Evolutionary conservation across 2,329 filamentous ascomycete genomes (phyloP).

Genomic region (Botrytis fabae): DNA sequence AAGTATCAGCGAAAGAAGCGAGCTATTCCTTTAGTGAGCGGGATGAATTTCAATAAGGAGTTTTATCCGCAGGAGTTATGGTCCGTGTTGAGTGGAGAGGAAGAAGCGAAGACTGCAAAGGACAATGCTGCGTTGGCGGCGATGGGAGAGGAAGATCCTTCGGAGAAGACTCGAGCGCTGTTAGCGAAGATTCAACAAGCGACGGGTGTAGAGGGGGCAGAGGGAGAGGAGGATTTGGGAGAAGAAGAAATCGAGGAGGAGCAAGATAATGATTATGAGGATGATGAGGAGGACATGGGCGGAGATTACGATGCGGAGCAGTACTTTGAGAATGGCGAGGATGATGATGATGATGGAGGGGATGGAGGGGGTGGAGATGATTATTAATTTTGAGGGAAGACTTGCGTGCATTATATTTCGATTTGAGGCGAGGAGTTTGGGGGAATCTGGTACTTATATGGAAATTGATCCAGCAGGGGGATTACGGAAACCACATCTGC

Average conservation of each 20-base stretch:
- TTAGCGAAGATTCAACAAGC: conserved; percentile 34
- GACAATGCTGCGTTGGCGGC: conserved; percentile 38
- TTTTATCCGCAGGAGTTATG: conserved; percentile 61
- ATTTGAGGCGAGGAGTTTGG: conserved; percentile 7
- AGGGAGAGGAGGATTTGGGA: conserved; percentile 44
- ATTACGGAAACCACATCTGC: background rate
- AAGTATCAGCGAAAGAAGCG: conserved; percentile 58
- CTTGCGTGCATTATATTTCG: background rate
- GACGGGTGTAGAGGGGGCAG: conserved; percentile 41
- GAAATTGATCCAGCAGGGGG: background rate
- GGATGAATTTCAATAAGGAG: conserved; percentile 54
- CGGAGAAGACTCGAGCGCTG: conserved; percentile 34
- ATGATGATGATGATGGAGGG: conserved; percentile 46
- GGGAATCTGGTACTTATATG: background rate
- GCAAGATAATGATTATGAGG: conserved; percentile 49
- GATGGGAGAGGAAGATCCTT: conserved; percentile 35
- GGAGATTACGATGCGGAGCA: conserved; percentile 66
- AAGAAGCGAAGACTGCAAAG: conserved; percentile 38
- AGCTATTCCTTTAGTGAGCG: conserved; percentile 54
- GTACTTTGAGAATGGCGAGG: conserved; percentile 62
- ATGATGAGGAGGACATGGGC: conserved; percentile 59
- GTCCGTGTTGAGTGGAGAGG: conserved; percentile 49
- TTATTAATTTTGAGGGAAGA: conserved; percentile 24
- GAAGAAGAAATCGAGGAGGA: conserved; percentile 47
- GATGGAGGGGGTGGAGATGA: conserved; percentile 43